Conservation (phyloP, 1,284 basidiomycete species). For the Austropuccinia psidii region DNA sequence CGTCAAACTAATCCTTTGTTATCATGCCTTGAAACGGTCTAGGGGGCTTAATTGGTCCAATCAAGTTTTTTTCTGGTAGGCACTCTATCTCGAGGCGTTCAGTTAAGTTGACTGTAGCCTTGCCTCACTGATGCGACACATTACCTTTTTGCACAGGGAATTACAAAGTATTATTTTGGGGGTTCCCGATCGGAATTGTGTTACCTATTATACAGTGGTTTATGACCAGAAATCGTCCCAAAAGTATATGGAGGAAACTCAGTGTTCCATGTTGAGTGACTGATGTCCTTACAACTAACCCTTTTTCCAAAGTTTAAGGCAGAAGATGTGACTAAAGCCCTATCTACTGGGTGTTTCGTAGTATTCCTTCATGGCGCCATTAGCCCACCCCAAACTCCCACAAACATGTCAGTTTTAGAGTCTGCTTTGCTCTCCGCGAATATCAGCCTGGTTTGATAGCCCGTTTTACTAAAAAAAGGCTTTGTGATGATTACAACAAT, state of each 20-base stretch:
- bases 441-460: not conserved
- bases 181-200: conserved; percentile 43
- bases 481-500: not conserved
- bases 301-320: not conserved
- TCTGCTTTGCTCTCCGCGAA: not conserved
- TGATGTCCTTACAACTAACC: not conserved
- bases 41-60: conserved; percentile 34
- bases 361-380: conserved; percentile 38
- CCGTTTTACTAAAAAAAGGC: not conserved
- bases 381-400: conserved; percentile 44
- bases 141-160: not conserved
- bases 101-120: not conserved
- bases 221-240: conserved; percentile 40
- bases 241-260: conserved; percentile 40
- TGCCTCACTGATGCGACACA: not conserved
- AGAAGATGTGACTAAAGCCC: not conserved
- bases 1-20: not conserved
- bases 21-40: not conserved
- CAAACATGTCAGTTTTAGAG: conserved; percentile 40
- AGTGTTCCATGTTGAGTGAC: conserved; percentile 41
- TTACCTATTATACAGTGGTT: conserved; percentile 44
- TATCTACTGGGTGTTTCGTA: not conserved
- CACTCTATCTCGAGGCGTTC: not conserved
- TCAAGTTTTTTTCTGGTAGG: conserved; percentile 31
- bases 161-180: conserved; percentile 40